A percentile compares a stretch with the other conserved stretches of the same genome.
phyloP scores from a whole-genome alignment of 257 asterid species.

The Petunia axillaris region DNA sequence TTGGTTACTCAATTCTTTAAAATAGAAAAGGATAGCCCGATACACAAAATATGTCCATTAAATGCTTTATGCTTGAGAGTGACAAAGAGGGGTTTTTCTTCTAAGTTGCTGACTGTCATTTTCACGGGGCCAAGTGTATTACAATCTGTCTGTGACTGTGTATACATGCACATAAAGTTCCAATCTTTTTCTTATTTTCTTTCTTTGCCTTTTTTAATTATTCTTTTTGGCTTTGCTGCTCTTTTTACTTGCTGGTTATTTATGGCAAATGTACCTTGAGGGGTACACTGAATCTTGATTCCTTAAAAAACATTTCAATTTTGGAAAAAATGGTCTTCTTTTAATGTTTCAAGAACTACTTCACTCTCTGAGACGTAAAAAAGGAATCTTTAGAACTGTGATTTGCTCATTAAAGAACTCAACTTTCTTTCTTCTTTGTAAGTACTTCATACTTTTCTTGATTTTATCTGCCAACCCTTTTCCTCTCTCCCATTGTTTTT shows the following conservation, averaged over 20 bases:
- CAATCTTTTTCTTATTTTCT: slow-evolving; percentile 17
- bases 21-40: too few relatives aligned
- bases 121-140: slow-evolving; percentile 22
- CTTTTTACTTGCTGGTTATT: slow-evolving; percentile 16
- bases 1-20: not conserved
- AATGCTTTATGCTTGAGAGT: not conserved
- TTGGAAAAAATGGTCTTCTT: slow-evolving; percentile 25
- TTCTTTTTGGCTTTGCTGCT: slow-evolving; percentile 9
- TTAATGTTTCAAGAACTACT: not conserved
- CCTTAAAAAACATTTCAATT: not conserved
- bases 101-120: slow-evolving; percentile 22
- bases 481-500: not conserved
- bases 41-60: not conserved
- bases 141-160: slow-evolving; percentile 21
- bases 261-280: slow-evolving; percentile 31
- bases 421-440: slow-evolving; percentile 15
- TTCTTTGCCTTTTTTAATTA: not conserved
- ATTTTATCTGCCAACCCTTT: not conserved
- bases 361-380: not conserved
- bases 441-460: slow-evolving; percentile 16
- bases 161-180: slow-evolving; percentile 15
- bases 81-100: not conserved
- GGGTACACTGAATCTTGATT: slow-evolving; percentile 34
- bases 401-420: slow-evolving; percentile 22
- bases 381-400: slow-evolving; percentile 7